These are phyloP conservation scores for Leccinum boreale DNA, from an alignment of 768 basidiomycete genomes.

Conservation along the genomic window DNA sequence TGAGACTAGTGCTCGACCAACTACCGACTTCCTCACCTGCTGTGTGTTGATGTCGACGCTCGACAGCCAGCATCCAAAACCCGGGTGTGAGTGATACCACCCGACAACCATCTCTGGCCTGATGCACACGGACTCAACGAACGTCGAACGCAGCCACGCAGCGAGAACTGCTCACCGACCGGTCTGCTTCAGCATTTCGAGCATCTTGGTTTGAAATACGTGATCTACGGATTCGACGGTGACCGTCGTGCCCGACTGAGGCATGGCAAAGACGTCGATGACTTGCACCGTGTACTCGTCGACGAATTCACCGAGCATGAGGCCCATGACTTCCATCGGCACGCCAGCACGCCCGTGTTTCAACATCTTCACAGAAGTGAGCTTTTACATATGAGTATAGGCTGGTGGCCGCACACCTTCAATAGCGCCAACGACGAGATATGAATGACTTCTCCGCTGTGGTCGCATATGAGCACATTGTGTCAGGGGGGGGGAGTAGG, in stretches of 20 bases:
- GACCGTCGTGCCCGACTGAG: conserved; percentile 95
- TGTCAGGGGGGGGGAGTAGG: neutral
- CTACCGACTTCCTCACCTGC: conserved; percentile 51
- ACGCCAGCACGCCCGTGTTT: conserved; percentile 99
- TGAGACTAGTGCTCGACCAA: conserved; percentile 12
- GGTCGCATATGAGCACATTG: conserved; percentile 2
- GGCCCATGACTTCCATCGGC: conserved; percentile 99
- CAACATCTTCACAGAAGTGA: conserved; percentile 70
- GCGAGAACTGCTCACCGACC: conserved; percentile 63
- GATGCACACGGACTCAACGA: conserved; percentile 5
- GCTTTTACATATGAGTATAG: neutral
- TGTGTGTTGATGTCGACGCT: conserved; percentile 99
- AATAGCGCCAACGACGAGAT: conserved; percentile 96
- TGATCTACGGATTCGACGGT: conserved; percentile 98
- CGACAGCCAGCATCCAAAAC: conserved; percentile 99
- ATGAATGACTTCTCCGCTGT: conserved; percentile 90
- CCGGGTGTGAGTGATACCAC: conserved; percentile 99
- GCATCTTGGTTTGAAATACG: conserved; percentile 97
- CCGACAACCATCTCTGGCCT: conserved; percentile 98
- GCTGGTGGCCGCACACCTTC: conserved; percentile 56
- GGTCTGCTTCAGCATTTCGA: conserved; percentile 99
- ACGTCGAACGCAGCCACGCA: neutral
- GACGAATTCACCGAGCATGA: conserved; percentile 97
- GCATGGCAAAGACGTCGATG: conserved; percentile 98
- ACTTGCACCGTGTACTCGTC: conserved; percentile 96